Base-by-base conservation (phyloP, 2,329 filamentous ascomycete species). In the Xylariaceae sp. region DNA sequence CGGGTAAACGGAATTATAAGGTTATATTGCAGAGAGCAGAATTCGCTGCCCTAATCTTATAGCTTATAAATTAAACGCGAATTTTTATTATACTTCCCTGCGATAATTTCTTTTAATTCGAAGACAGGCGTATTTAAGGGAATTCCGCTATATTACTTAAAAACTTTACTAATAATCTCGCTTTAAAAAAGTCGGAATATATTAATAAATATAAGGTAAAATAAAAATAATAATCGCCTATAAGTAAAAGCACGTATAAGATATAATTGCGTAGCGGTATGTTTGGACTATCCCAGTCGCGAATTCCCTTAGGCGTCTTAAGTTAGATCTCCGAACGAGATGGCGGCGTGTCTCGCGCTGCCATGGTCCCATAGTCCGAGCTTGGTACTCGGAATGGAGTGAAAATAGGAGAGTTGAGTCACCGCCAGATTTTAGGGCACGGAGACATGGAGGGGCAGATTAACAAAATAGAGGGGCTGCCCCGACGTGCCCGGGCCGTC, bases 241-340 rank as follows among this genome's bases (percentile, higher is more conserved):
- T 12, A 23, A n/a, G n/a, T n/a, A n/a, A n/a, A n/a, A n/a, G 21
- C 21, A 23, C 21, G 21, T 23, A 23, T 12, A 83, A 89, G 63
- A 90, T 88, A 56, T 80, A 76, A 60, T 89, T 82, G 49, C 84
- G 77, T 52, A 90, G 77, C 53, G 86, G 73, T 69, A 88, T 83
- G 56, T 88, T 80, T 59, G 74, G 73, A 47, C 81, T 83, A 53
- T 78, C 72, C 83, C 81, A 94, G 59, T 94, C 88, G 57, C 85
- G 84, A 45, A 87, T 94, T 48, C 87, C 87, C 72, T 94, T 94
- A 42, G 87, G 85, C 53, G 82, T 85, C 70, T 94, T 94, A 57
- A 93, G 25, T 27, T 27, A 14, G 21, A 23, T 12, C 7, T 7
- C 21, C 13, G 8, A 7, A 15, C 25, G 25, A 27, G 25, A 27